These are phyloP conservation scores for Coemansia sp. DNA, from an alignment of 371 early-diverging fungal genomes.

Conservation along the genomic window DNA sequence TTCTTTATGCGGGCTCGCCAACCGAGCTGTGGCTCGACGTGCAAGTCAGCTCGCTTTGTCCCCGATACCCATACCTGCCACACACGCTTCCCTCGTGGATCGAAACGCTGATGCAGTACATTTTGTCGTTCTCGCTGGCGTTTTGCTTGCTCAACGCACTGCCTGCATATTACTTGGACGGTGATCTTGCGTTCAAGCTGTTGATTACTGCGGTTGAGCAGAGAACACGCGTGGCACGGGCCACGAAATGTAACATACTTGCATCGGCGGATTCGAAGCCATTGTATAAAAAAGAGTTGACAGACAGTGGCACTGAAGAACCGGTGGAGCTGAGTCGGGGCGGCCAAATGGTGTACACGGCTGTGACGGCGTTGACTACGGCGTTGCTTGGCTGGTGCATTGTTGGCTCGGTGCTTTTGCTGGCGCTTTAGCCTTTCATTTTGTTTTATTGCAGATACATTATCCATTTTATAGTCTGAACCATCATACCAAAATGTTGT, in stretches of 20 bases:
- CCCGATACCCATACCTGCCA: conserved; percentile 21
- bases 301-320: background rate
- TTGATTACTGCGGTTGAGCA: background rate
- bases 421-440: conserved; percentile 5
- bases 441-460: background rate
- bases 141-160: conserved; percentile 75
- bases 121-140: conserved; percentile 73
- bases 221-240: background rate
- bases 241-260: background rate
- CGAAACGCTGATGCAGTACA: conserved; percentile 54
- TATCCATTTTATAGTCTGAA: too few species aligned
- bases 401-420: conserved; percentile 15
- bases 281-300: background rate
- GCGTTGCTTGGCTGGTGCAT: conserved; percentile 35
- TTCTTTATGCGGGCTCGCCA: conserved; percentile 31
- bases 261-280: background rate
- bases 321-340: background rate
- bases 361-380: conserved; percentile 3
- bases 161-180: conserved; percentile 75
- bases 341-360: background rate
- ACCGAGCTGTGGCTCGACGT: conserved; percentile 29
- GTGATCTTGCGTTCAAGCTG: conserved; percentile 61
- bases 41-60: conserved; percentile 36
- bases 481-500: too few species aligned
- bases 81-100: conserved; percentile 12